These are phyloP conservation scores for Colletotrichum neosansevieriae DNA, from an alignment of 2,329 filamentous ascomycete species.

Conservation along the genomic window DNA sequence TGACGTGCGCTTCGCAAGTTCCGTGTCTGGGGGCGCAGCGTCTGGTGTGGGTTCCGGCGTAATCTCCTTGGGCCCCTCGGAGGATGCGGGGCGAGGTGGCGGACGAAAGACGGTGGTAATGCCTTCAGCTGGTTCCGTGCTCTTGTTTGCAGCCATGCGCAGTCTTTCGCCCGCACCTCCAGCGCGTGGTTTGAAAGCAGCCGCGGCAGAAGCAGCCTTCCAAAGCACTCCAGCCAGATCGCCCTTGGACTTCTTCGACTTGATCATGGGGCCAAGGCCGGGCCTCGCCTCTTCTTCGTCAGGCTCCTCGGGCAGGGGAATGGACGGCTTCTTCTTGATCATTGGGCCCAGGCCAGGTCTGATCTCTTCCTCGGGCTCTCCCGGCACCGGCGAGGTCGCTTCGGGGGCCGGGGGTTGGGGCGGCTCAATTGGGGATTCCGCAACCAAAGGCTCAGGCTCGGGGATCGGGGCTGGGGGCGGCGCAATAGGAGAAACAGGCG, in stretches of 20 bases:
- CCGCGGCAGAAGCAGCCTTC: constrained; percentile 79
- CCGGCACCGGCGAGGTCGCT: constrained; percentile 43
- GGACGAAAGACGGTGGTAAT: constrained; percentile 91
- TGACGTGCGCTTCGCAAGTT: constrained; percentile 49
- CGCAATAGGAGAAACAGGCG: constrained; percentile 28
- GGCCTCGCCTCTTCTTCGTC: constrained; percentile 60
- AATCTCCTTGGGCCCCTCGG: constrained; percentile 50
- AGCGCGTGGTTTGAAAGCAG: constrained; percentile 83
- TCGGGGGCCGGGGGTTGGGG: constrained; percentile 40
- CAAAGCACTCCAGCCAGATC: constrained; percentile 82
- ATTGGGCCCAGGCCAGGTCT: constrained; percentile 89
- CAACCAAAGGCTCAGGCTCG: constrained; percentile 12
- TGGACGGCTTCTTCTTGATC: constrained; percentile 84
- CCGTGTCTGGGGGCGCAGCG: constrained; percentile 45
- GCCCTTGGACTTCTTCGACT: constrained; percentile 78
- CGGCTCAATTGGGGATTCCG: constrained; percentile 5
- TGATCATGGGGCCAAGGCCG: constrained; percentile 91
- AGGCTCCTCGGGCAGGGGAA: no score
- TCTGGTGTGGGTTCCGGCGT: constrained; percentile 41
- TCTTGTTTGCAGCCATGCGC: constrained; percentile 69
- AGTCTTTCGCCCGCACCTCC: constrained; percentile 88
- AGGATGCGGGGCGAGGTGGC: constrained; percentile 65
- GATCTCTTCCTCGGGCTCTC: constrained; percentile 53
- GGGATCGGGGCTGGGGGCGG: constrained; percentile 14
- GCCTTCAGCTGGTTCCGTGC: constrained; percentile 65